Evolutionary conservation across 2,329 filamentous ascomycete genomes (phyloP).

Genomic region (Madurella mycetomatis): DNA sequence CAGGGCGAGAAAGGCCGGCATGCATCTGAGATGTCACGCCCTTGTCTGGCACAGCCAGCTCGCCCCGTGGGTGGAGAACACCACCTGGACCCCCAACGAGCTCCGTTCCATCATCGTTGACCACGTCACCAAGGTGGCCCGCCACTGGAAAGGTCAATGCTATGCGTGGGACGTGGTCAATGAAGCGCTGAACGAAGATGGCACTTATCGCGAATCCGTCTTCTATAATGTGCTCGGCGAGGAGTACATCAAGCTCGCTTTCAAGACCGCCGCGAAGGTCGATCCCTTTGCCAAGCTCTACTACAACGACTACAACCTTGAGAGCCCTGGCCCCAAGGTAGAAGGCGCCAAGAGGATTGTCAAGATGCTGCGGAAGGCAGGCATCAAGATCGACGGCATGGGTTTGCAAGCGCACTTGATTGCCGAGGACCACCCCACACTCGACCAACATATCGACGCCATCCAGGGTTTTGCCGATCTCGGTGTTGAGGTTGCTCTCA

Average conservation of each 20-base stretch:
- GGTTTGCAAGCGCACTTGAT: slow-evolving; percentile 59
- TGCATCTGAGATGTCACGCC: slow-evolving; percentile 56
- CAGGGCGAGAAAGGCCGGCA: slow-evolving; percentile 39
- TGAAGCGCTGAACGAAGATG: slow-evolving; percentile 53
- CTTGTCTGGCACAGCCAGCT: slow-evolving; percentile 45
- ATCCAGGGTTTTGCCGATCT: slow-evolving; percentile 47
- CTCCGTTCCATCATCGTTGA: slow-evolving; percentile 48
- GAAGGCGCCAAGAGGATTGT: slow-evolving; percentile 42
- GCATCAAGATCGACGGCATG: slow-evolving; percentile 47
- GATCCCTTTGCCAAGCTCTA: slow-evolving; percentile 51
- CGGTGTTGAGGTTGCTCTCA: slow-evolving; percentile 54
- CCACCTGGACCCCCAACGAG: slow-evolving; percentile 47
- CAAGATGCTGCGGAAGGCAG: slow-evolving; percentile 38
- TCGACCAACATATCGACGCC: slow-evolving; percentile 41
- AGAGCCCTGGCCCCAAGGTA: slow-evolving; percentile 42
- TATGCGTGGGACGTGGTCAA: slow-evolving; percentile 57
- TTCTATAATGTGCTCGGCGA: slow-evolving; percentile 49
- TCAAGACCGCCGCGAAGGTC: slow-evolving; percentile 44
- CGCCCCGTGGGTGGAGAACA: slow-evolving; percentile 44
- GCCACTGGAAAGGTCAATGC: slow-evolving; percentile 46
- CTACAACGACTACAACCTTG: slow-evolving; percentile 60
- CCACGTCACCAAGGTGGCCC: slow-evolving; percentile 48
- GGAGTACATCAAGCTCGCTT: slow-evolving; percentile 51
- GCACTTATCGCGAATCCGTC: slow-evolving; percentile 43
- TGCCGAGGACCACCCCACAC: slow-evolving; percentile 44